These are phyloP conservation scores for Collybia mongolica DNA, from an alignment of 768 basidiomycete species.

Conservation along the genomic window DNA sequence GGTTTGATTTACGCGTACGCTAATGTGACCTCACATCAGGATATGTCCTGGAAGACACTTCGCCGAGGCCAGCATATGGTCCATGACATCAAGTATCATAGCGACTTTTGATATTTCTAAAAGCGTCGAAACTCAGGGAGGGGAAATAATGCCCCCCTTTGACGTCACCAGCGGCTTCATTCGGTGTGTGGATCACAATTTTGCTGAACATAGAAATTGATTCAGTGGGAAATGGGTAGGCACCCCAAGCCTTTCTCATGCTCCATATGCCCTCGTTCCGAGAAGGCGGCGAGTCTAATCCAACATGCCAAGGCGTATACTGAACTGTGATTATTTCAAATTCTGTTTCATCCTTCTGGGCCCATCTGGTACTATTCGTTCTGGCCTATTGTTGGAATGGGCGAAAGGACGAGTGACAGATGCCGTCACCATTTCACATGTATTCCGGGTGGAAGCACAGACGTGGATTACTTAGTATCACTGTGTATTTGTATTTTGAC, in stretches of 20 bases:
- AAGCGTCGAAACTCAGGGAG: constrained; percentile 38
- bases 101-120: constrained; percentile 44
- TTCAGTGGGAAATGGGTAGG: constrained; percentile 23
- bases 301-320: constrained; percentile 22
- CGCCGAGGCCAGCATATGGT: constrained; percentile 47
- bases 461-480: too few relatives aligned
- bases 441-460: too few relatives aligned
- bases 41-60: constrained; percentile 57
- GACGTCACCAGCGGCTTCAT: constrained; percentile 44
- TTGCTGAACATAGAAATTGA: neutral
- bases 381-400: neutral
- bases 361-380: neutral
- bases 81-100: constrained; percentile 41
- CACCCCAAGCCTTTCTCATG: constrained; percentile 53
- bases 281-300: constrained; percentile 25
- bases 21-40: constrained; percentile 20
- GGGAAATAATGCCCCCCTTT: constrained; percentile 33
- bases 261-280: constrained; percentile 42
- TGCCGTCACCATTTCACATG: neutral
- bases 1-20: too few relatives aligned
- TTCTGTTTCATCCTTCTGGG: neutral
- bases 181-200: constrained; percentile 31
- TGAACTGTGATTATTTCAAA: constrained; percentile 4
- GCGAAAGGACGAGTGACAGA: neutral
- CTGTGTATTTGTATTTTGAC: too few relatives aligned